Percentiles rank a stretch among this genome's conserved stretches.
phyloP scores from a whole-genome alignment of 257 asterid species.

The Gentiana dahurica region DNA sequence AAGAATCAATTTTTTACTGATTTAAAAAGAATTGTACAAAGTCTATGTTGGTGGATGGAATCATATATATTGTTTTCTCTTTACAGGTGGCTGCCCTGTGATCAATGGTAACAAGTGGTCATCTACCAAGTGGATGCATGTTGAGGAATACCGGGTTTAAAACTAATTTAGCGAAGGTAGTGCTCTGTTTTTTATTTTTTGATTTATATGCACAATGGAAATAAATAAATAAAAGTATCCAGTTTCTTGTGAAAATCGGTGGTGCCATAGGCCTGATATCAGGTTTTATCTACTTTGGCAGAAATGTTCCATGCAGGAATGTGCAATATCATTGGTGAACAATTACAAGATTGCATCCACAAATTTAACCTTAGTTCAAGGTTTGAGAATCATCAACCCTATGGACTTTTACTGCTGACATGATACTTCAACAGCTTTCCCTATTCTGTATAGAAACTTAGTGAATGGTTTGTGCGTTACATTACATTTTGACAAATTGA shows the following conservation, averaged over 20 bases:
- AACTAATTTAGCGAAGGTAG: neutral
- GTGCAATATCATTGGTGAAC: neutral
- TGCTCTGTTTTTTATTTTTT: neutral
- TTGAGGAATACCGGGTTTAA: constrained; percentile 23
- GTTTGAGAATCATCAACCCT: neutral
- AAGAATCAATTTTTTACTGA: too few species aligned
- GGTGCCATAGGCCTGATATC: constrained; percentile 1
- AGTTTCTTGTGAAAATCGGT: too few species aligned
- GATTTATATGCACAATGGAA: neutral
- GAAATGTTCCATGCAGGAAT: neutral
- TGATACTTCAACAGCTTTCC: neutral
- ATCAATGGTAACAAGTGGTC: constrained; percentile 43
- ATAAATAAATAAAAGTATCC: neutral
- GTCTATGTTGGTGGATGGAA: neutral
- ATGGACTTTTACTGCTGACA: constrained; percentile 3
- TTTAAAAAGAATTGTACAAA: neutral
- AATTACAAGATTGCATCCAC: neutral
- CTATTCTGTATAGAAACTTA: neutral
- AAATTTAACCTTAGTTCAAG: neutral
- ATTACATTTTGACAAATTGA: neutral
- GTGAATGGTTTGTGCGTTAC: neutral
- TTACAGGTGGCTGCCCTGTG: constrained; percentile 36
- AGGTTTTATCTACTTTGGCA: neutral
- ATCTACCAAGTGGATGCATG: constrained; percentile 37
- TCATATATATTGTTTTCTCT: neutral